Conservation (phyloP, 345 rosid species). For the Eucalyptus shirleyi region DNA sequence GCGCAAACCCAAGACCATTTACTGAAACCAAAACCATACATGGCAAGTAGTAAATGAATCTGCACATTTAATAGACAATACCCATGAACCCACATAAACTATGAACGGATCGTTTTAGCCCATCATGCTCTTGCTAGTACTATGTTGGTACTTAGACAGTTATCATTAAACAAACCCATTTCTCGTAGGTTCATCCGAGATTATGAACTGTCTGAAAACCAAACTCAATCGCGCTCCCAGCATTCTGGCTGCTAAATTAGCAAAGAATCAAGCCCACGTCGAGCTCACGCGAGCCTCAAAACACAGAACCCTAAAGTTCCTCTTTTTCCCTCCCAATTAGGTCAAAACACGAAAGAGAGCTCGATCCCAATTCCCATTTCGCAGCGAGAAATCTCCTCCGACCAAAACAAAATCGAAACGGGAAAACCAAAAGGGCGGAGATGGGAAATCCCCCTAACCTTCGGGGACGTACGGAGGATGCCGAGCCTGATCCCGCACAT, state of each 20-base stretch:
- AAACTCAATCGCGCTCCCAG: not conserved
- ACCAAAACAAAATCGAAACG: not conserved
- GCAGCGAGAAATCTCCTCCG: not conserved
- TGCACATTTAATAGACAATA: not conserved
- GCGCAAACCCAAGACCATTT: slow-evolving; percentile 73
- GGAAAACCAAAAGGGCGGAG: not conserved
- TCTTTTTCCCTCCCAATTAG: not conserved
- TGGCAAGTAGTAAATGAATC: not conserved
- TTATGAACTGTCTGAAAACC: not conserved
- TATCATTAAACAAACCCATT: not conserved
- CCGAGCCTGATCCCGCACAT: slow-evolving; percentile 48
- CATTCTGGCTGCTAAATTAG: not conserved
- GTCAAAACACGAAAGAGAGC: not conserved
- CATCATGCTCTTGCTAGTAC: not conserved
- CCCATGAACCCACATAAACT: not conserved
- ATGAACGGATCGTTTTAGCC: not conserved
- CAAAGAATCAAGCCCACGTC: not conserved
- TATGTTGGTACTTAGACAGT: not conserved
- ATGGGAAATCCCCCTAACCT: not conserved
- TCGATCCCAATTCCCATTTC: not conserved
- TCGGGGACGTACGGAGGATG: slow-evolving; percentile 87
- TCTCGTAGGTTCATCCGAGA: not conserved
- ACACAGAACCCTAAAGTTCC: not conserved
- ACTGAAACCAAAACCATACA: slow-evolving; percentile 19
- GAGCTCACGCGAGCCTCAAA: not conserved